phyloP scores from a whole-genome alignment of 164 flowering plant species.

The Liquidambar formosana region DNA sequence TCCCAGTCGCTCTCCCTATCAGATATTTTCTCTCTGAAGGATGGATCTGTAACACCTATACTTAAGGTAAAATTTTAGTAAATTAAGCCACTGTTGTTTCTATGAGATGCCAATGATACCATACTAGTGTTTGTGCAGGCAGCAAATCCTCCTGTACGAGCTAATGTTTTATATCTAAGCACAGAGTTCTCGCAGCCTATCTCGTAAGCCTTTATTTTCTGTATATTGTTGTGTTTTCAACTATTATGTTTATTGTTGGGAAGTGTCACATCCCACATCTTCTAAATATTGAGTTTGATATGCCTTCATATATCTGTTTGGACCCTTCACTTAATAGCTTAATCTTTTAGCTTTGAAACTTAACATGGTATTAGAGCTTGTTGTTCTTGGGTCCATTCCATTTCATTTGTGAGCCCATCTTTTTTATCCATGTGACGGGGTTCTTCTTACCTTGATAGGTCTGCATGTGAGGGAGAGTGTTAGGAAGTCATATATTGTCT shows the following conservation, averaged over 20 bases:
- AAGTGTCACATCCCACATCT: no score
- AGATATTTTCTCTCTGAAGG: slow-evolving; percentile 66
- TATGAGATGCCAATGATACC: background rate
- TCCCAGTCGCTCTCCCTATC: slow-evolving; percentile 90
- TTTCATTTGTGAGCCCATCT: no score
- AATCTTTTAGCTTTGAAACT: no score
- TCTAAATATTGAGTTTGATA: no score
- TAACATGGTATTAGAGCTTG: no score
- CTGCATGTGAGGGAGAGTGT: no score
- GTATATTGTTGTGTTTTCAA: background rate
- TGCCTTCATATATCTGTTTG: no score
- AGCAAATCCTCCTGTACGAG: slow-evolving; percentile 92
- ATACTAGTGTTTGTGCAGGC: slow-evolving; percentile 40
- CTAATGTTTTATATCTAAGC: slow-evolving; percentile 74
- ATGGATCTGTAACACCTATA: slow-evolving; percentile 83
- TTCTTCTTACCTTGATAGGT: no score
- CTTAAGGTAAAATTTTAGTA: slow-evolving; percentile 52
- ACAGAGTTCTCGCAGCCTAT: slow-evolving; percentile 59
- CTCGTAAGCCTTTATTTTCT: slow-evolving; percentile 53
- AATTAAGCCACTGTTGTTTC: background rate
- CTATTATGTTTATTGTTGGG: background rate
- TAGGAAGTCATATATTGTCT: no score
- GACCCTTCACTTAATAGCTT: no score
- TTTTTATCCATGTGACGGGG: no score
- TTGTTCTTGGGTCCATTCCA: no score